Base-by-base conservation (phyloP, 768 basidiomycete species). In the Rhodosporidiobolus sp. region DNA sequence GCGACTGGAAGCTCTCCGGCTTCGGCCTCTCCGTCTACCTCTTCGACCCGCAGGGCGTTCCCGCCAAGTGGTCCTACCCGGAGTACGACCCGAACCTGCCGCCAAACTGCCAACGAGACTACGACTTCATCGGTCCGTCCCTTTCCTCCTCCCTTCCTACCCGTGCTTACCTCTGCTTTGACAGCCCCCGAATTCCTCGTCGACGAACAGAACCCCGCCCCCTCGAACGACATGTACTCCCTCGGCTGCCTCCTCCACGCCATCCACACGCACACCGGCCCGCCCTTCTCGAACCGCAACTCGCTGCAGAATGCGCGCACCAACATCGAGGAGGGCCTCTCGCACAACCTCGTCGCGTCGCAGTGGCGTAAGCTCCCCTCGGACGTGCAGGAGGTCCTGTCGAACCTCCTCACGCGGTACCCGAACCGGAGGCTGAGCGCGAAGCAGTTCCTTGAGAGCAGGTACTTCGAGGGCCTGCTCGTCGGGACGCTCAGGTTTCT, bases 1-100 rank as follows among this genome's bases (percentile, higher is more conserved):
- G 96, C 45, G 96, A 99, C 81, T 99, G 96, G 96, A 99, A 97
- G 82, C 86, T 99, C 46, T 88, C 90, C 26, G 94, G 93, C 3
- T 84, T 99, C 50, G 92, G 92, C 4, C 83, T 94, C 60, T 92
- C 91, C 2, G 93, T 94, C 43, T 85, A 91, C 11, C 83, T 96
- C 14, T 82, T 86, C 50, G 83, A 85, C 32, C 82, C 87, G 8
- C 87, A 89, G 70, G 93, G 93, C 11, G 83, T 85, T 14, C 85
- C 90, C 0, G 87, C 92, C 1, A 86, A 87, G 35, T 98, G 94
- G 90, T 90, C 92, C 77, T 96, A 90, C 78, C 94, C 94, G 0
- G 88, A 90, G 32, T 90, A 88, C 72, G 94, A 98, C 81, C 87
- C 87, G 30, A 85, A 90, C 63, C 83, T 90, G 32, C 91, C 93